Evolutionary conservation across 306 rosid genomes (phyloP).

Genomic region (Rosa chinensis): DNA sequence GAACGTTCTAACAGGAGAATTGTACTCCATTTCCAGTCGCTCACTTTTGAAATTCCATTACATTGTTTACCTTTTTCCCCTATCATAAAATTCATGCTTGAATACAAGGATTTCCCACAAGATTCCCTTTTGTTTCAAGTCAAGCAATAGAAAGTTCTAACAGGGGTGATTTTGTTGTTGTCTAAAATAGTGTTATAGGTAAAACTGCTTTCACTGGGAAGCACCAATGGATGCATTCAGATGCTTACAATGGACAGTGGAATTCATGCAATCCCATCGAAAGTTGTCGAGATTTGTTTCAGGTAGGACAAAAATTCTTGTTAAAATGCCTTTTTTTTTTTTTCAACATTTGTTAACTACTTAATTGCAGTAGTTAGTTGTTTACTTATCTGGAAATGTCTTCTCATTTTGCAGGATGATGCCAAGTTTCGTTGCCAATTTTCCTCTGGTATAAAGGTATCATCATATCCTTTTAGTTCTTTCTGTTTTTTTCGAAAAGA

Average conservation of each 20-base stretch:
- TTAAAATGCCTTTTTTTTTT: background rate
- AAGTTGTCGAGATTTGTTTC: constrained; percentile 26
- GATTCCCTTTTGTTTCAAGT: background rate
- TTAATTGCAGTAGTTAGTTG: background rate
- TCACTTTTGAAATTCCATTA: constrained; percentile 1
- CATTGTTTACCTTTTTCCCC: background rate
- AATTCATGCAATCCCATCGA: constrained; percentile 30
- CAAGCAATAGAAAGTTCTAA: constrained; percentile 2
- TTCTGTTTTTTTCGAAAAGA: background rate
- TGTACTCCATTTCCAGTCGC: background rate
- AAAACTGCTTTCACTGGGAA: constrained; percentile 72
- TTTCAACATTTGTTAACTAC: background rate
- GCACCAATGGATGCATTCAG: constrained; percentile 66
- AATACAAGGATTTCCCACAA: background rate
- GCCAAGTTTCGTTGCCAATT: constrained; percentile 50
- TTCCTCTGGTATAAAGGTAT: constrained; percentile 80
- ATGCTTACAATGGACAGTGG: constrained; percentile 39
- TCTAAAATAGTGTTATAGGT: constrained; percentile 59
- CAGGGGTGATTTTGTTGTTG: constrained; percentile 25
- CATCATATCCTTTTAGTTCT: background rate
- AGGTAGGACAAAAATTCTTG: constrained; percentile 31
- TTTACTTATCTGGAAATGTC: constrained; percentile 11
- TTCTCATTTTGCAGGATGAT: constrained; percentile 45
- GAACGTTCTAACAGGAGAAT: background rate
- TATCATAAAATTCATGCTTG: background rate